Evolutionary conservation across 2,329 filamentous ascomycete species (phyloP), one percentile per base, ranked within the genome.

Genomic region (Fusarium nygamai): DNA sequence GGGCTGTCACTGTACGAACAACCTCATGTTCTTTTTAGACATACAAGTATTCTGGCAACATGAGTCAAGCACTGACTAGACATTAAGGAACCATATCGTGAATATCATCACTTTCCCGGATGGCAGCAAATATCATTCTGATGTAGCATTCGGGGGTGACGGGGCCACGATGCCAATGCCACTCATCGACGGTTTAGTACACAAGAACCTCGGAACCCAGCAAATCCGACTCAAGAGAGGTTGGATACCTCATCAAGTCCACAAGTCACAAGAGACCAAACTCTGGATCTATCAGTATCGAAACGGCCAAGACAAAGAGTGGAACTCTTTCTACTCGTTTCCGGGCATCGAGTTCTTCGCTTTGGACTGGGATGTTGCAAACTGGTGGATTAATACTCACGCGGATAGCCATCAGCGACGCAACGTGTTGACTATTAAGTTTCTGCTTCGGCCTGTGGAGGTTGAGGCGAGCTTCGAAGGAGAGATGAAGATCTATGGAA

Each of bases 101-200:
- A 88, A 90, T 72, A 88, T 92, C 56, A 84, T 92, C n/a, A 87
- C 85, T 4, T 83, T 93, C 27, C 79, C 84, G 1, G 81, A 84
- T 6, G 83, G 83, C 20, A 84, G 84, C 46, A 83, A 84, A 67
- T 90, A 88, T 78, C 82, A 87, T 79, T 82, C 89, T 9, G 92
- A 93, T 78, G 88, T 92, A 8, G 90, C 88, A 3, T 93, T 93
- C 75, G 92, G 91, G 27, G 89, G 88, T n/a, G 89, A 91, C 72
- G 88, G 89, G 3, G 85, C 90, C 1, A 91, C 88, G 0, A 82
- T 82, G 14, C 90, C 91, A 8, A 79, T 93, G 39, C 86, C 86
- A 2, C 82, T 93, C 6, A 78, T 84, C 31, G 81, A 86, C 11
- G 81, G 81, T 6, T 76, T 81, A 14, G 76, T 84, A 8, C 82